phyloP scores from a whole-genome alignment of 2,329 filamentous ascomycete genomes.

The Fusarium vanettenii region DNA sequence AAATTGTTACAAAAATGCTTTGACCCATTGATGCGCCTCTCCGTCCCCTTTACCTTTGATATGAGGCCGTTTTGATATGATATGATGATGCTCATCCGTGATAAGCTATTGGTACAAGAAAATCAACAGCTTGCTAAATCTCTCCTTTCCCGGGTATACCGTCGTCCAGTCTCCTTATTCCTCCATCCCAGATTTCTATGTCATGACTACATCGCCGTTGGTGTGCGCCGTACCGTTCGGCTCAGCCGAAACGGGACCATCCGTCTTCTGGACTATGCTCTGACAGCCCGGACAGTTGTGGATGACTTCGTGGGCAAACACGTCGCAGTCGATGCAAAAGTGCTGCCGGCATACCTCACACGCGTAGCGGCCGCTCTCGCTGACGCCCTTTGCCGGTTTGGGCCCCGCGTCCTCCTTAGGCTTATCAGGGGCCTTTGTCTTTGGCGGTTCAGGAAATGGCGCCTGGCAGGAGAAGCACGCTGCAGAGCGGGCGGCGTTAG shows the following conservation, averaged over 20 bases:
- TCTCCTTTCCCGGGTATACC: slow-evolving; percentile 32
- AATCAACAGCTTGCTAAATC: slow-evolving; percentile 15
- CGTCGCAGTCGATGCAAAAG: slow-evolving; percentile 98
- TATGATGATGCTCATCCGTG: slow-evolving; percentile 11
- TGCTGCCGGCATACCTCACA: slow-evolving; percentile 89
- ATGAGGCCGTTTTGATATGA: slow-evolving; percentile 10
- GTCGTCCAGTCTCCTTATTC: not conserved
- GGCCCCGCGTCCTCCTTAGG: slow-evolving; percentile 38
- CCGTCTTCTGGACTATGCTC: slow-evolving; percentile 52
- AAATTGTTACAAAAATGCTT: slow-evolving; percentile 11
- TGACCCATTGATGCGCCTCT: slow-evolving; percentile 9
- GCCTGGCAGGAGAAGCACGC: slow-evolving; percentile 84
- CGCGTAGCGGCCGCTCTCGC: slow-evolving; percentile 88
- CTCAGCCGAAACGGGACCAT: slow-evolving; percentile 31
- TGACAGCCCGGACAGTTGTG: slow-evolving; percentile 97
- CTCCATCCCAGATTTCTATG: slow-evolving; percentile 9
- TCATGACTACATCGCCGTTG: slow-evolving; percentile 59
- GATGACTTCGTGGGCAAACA: slow-evolving; percentile 92
- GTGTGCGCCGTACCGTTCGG: slow-evolving; percentile 48
- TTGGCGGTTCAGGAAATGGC: slow-evolving; percentile 70
- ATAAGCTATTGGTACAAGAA: slow-evolving; percentile 21
- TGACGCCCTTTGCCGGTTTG: slow-evolving; percentile 70
- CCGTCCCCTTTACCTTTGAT: not conserved
- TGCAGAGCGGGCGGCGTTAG: slow-evolving; percentile 68
- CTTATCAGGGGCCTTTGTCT: slow-evolving; percentile 32